Base-by-base conservation (phyloP, 441 rosid species). In the Syzygium malaccense region DNA sequence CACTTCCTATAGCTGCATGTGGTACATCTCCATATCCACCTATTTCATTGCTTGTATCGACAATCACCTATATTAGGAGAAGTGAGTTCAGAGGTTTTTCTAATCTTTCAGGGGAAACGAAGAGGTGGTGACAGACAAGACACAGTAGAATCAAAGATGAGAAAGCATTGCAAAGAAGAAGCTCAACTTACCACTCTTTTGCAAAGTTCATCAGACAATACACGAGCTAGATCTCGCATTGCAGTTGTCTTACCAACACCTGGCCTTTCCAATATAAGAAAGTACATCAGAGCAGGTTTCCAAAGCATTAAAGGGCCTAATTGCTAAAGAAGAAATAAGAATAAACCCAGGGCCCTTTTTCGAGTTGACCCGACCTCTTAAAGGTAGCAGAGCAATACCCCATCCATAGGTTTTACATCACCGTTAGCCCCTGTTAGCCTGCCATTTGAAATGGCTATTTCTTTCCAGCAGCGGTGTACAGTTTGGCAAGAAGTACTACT, bases 171-270 rank as follows among this genome's bases (percentile, higher is more conserved):
- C 48, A 23, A 88, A n/a, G 37, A 25, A 62, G 86, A 86, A 68
- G 62, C 86, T 23, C 6, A 71, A 91, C 92, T 18, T 89, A 95
- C 98, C 92, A 95, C 96, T 92, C 95, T 92, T 90, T 92, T 95
- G 71, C 88, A 92, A 89, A 95, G 94, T 90, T 95, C 94, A 88
- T 95, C 94, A 14, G 95, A 93, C 88, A 95, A 91, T 87, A 94
- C 95, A 90, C 93, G 95, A 83, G 96, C 95, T 86, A 93, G 92
- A 93, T 95, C 95, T 89, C 95, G 92, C 94, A 94, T 90, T 41
- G 93, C 92, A 66, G 95, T 95, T 58, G 96, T 93, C 94, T 95
- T 95, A 48, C 98, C 98, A 91, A 95, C 96, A 68, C 98, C 96
- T 18, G 96, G 95, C 92, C 98, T 94, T 57, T 32, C 57, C 49